phyloP scores from a whole-genome alignment of 2,329 filamentous ascomycete genomes.

The Scytalidium sp. region DNA sequence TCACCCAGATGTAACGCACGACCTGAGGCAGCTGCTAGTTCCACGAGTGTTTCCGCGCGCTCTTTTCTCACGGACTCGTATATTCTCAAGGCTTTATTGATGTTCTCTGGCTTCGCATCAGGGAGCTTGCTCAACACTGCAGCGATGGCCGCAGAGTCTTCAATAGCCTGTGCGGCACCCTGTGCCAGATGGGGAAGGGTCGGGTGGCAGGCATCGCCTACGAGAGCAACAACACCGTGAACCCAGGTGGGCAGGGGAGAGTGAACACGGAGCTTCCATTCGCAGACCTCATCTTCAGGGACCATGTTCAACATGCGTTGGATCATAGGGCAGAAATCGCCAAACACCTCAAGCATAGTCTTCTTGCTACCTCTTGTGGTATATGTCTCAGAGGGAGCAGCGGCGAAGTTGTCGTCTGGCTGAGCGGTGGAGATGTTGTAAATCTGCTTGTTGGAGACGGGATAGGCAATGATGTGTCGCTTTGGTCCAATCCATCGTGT shows the following conservation, averaged over 20 bases:
- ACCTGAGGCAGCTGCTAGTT: constrained; percentile 47
- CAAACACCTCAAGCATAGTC: constrained; percentile 59
- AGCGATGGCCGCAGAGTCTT: constrained; percentile 61
- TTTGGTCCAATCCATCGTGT: constrained; percentile 74
- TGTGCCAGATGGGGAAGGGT: constrained; percentile 66
- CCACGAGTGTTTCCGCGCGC: constrained; percentile 49
- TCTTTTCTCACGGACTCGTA: constrained; percentile 57
- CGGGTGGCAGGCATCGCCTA: constrained; percentile 66
- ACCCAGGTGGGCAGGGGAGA: constrained; percentile 56
- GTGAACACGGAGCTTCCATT: constrained; percentile 62
- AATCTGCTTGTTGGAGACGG: constrained; percentile 62
- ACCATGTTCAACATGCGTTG: constrained; percentile 58
- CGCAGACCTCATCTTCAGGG: constrained; percentile 59
- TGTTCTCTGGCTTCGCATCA: constrained; percentile 31
- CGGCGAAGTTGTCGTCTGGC: constrained; percentile 58
- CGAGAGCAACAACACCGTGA: constrained; percentile 51
- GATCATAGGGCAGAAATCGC: constrained; percentile 58
- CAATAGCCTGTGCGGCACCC: constrained; percentile 66
- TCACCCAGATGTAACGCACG: constrained; percentile 56
- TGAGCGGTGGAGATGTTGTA: constrained; percentile 64
- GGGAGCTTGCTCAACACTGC: constrained; percentile 45
- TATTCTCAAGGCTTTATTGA: constrained; percentile 48
- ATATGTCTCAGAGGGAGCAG: constrained; percentile 56
- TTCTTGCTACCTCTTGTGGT: constrained; percentile 60
- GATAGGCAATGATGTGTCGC: constrained; percentile 76